Evolutionary conservation across 345 rosid species (phyloP), one percentile per base, ranked within the genome.

Genomic region (Rhizophora apiculata): DNA sequence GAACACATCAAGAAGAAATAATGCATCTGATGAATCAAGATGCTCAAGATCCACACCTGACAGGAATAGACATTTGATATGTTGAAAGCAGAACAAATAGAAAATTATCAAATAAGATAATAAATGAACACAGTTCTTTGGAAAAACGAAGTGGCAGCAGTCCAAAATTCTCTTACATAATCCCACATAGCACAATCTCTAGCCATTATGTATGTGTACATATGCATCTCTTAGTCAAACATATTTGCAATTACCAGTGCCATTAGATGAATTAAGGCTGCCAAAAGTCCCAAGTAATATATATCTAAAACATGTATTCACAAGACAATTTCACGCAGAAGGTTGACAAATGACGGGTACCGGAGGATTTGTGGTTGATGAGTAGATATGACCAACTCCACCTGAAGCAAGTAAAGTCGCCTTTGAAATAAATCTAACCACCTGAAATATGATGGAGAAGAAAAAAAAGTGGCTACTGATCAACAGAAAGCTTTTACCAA

Each of bases 341-440:
- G 73, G 68, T 32, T 53, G 68, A 26, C 59, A 60, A 52, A 70
- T 5, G 68, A 11, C 53, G 60, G 32, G 18, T 86, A 95, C 99
- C 86, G 46, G 86, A 68, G 99, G 98, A 82, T 95, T 95, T 34
- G 99, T 90, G 22, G 99, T 90, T 26, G 89, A 86, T 18, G 96
- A 97, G 69, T 95, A 95, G 75, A 95, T 88, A 81, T 95, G 99
- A 3, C 99, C 99, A 32, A 94, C 99, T 63, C 97, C 97, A 66
- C 99, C 99, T 32, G 99, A 95, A 65, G 97, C 99, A 62, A 95
- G 92, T 81, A 95, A 82, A 30, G 91, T 95, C 82, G 90, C 94
- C 87, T 90, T 91, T 2, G 99, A 90, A 74, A 92, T 80, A 74
- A 95, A 95, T 58, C 97, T 88, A 39, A 85, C 84, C 64, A 88